A percentile compares a stretch with the other conserved stretches of the same genome.
phyloP scores from a whole-genome alignment of 805 yeast genomes.

The Saccharomycodes ludwigii region DNA sequence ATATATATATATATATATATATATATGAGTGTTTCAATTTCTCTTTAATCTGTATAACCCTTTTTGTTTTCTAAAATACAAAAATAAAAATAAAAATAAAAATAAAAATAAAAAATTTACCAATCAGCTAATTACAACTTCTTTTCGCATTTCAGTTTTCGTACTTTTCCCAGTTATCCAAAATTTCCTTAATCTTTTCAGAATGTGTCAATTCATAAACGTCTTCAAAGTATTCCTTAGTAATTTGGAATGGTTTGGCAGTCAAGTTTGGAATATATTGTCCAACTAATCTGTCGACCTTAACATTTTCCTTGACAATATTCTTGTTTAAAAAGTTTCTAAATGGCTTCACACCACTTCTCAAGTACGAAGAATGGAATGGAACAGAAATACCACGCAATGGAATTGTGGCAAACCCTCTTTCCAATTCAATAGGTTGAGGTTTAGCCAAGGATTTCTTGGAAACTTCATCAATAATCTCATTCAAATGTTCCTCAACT shows the following conservation, averaged over 20 bases:
- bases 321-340: slow-evolving; percentile 94
- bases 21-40: no score
- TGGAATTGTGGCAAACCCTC: slow-evolving; percentile 98
- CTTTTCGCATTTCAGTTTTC: slow-evolving; percentile 29
- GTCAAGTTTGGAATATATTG: slow-evolving; percentile 98
- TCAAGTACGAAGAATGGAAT: slow-evolving; percentile 97
- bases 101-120: not conserved
- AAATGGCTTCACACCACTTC: slow-evolving; percentile 98
- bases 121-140: not conserved
- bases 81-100: not conserved
- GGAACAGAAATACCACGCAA: slow-evolving; percentile 99
- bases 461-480: slow-evolving; percentile 78
- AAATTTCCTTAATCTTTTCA: slow-evolving; percentile 76
- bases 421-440: slow-evolving; percentile 92
- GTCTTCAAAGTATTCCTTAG: slow-evolving; percentile 94
- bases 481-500: slow-evolving; percentile 77
- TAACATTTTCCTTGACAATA: slow-evolving; percentile 87
- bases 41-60: no score
- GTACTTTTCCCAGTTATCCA: slow-evolving; percentile 93
- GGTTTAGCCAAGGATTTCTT: slow-evolving; percentile 75
- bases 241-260: slow-evolving; percentile 90
- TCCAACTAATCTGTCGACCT: slow-evolving; percentile 84
- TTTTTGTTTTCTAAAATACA: not conserved
- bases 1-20: no score
- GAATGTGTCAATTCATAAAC: slow-evolving; percentile 87